A percentile compares a stretch with the other conserved stretches of the same genome.
Evolutionary conservation across 371 early-diverging fungal genomes (phyloP).

Genomic region (Entomophthora muscae): DNA sequence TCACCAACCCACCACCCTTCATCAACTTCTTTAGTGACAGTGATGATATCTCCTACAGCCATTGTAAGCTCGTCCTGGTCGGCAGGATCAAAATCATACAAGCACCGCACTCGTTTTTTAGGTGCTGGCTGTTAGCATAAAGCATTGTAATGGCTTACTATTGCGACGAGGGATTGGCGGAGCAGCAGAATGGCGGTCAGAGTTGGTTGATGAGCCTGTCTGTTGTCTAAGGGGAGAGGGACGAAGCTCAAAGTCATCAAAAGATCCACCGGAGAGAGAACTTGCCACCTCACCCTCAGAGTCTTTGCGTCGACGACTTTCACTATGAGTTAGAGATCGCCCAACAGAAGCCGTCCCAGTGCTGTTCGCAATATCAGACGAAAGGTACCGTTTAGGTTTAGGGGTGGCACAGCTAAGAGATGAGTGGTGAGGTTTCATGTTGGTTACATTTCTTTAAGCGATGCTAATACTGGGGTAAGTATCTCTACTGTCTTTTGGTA

Average conservation of each 20-base stretch:
- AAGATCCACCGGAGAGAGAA: background rate
- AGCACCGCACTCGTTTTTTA: constrained; percentile 26
- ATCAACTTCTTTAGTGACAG: constrained; percentile 52
- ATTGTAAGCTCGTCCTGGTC: constrained; percentile 47
- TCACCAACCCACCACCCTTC: constrained; percentile 84
- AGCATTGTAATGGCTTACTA: background rate
- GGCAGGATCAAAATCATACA: constrained; percentile 47
- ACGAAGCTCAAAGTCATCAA: background rate
- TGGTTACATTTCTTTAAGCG: constrained; percentile 7
- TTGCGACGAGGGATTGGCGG: constrained; percentile 1
- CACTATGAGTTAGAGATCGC: background rate
- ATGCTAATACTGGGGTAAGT: background rate
- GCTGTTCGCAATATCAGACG: background rate
- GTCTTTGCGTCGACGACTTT: background rate
- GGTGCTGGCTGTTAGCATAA: background rate
- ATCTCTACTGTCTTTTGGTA: constrained; percentile 3
- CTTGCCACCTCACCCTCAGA: background rate
- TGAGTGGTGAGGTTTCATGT: background rate
- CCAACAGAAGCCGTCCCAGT: background rate
- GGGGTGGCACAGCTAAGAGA: background rate
- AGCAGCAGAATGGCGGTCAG: background rate
- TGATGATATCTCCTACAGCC: constrained; percentile 45
- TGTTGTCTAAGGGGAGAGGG: background rate
- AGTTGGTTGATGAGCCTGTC: background rate
- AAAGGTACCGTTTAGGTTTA: background rate